phyloP scores from a whole-genome alignment of 2,329 filamentous ascomycete genomes.

The Verticillium albo-atrum region DNA sequence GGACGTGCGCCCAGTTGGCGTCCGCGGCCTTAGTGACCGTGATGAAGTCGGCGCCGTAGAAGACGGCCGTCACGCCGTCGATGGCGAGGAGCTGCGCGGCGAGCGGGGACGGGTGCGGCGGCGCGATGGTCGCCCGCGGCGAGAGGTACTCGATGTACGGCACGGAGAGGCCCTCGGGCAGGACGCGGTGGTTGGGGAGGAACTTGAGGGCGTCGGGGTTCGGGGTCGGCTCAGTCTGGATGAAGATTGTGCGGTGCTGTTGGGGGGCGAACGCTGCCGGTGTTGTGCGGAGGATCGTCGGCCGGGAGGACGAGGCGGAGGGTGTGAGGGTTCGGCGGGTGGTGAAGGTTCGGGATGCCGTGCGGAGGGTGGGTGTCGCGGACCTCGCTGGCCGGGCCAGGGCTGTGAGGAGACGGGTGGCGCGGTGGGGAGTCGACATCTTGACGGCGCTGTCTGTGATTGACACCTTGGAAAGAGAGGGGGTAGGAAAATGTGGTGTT shows the following conservation, averaged over 20 bases:
- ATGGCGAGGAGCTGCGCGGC: constrained; percentile 88
- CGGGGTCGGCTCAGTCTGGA: constrained; percentile 92
- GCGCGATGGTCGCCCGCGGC: constrained; percentile 80
- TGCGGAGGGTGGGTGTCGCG: neutral
- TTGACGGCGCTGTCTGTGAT: neutral
- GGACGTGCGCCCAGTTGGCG: constrained; percentile 90
- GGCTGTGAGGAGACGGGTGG: constrained; percentile 1
- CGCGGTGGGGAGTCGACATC: neutral
- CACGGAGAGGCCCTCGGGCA: constrained; percentile 68
- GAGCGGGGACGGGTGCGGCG: constrained; percentile 85
- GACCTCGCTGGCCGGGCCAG: constrained; percentile 9
- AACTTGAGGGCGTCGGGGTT: constrained; percentile 98
- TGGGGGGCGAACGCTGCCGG: neutral
- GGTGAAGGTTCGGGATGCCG: constrained; percentile 3
- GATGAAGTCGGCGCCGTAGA: constrained; percentile 94
- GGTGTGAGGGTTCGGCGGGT: neutral
- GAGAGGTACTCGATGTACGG: constrained; percentile 89
- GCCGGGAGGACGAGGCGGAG: neutral
- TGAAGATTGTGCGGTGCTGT: constrained; percentile 75
- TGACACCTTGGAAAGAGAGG: no score
- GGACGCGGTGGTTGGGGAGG: constrained; percentile 80
- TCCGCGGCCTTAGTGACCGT: constrained; percentile 89
- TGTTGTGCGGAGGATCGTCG: constrained; percentile 3
- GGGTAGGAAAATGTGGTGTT: neutral
- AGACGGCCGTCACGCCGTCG: constrained; percentile 90